Evolutionary conservation across 805 yeast species (phyloP).

Genomic region (Suhomyces sp.): DNA sequence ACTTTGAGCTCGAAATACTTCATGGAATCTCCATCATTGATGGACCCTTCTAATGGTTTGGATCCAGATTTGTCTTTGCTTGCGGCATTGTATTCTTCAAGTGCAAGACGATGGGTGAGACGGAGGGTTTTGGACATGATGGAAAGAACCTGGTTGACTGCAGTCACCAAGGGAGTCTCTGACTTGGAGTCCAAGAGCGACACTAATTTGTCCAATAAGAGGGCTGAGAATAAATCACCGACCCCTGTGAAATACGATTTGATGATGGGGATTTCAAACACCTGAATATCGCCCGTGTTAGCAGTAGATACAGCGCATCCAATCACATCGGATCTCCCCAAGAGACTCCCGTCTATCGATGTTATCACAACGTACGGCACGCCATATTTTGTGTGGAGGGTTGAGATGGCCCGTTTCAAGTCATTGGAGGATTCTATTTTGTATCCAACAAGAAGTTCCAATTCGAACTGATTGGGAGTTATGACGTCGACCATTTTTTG

Average conservation of each 20-base stretch:
- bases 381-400: conserved; percentile 47
- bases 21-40: conserved; percentile 60
- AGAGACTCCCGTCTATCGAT: conserved; percentile 39
- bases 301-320: conserved; percentile 28
- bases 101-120: conserved; percentile 45
- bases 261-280: conserved; percentile 57
- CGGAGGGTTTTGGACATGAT: conserved; percentile 54
- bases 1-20: conserved; percentile 70
- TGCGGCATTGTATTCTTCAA: conserved; percentile 16
- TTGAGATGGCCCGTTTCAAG: conserved; percentile 46
- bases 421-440: conserved; percentile 40
- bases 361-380: conserved; percentile 68
- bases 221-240: conserved; percentile 86
- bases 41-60: conserved; percentile 36
- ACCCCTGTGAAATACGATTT: conserved; percentile 92
- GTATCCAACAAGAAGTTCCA: conserved; percentile 64
- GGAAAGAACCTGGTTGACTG: conserved; percentile 56
- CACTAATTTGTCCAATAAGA: conserved; percentile 63
- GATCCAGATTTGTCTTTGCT: conserved; percentile 12
- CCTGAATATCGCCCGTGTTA: conserved; percentile 1
- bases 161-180: conserved; percentile 19
- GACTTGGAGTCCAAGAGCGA: conserved; percentile 14
- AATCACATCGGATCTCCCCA: conserved; percentile 16
- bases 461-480: conserved; percentile 91
- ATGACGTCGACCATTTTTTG: conserved; percentile 66